These are phyloP conservation scores for Hypoxylon sp. DNA, from an alignment of 2,329 filamentous ascomycete genomes.

Conservation along the genomic window DNA sequence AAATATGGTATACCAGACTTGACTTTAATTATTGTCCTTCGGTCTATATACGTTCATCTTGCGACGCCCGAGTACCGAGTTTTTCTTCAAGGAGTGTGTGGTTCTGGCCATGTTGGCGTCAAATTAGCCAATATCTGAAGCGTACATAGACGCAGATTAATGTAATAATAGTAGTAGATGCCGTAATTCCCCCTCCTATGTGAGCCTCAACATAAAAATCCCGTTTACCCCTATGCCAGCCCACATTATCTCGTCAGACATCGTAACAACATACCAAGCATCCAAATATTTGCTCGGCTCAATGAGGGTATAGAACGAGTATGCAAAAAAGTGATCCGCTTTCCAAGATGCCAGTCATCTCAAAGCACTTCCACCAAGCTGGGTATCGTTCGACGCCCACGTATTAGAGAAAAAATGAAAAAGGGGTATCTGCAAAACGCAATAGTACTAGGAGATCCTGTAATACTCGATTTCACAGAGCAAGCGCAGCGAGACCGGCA, in stretches of 20 bases:
- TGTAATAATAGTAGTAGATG: conserved; percentile 25
- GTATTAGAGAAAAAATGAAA: conserved; percentile 26
- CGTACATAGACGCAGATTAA: conserved; percentile 38
- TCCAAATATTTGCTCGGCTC: conserved; percentile 35
- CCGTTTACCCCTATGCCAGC: conserved; percentile 29
- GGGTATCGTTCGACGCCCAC: conserved; percentile 17
- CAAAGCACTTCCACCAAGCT: conserved; percentile 22
- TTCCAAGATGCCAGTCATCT: conserved; percentile 38
- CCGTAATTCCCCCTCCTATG: conserved; percentile 10
- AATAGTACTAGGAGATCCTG: conserved; percentile 25
- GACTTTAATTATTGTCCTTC: conserved; percentile 34
- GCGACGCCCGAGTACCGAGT: conserved; percentile 27
- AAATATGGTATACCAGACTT: conserved; percentile 9
- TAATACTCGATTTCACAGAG: conserved; percentile 51
- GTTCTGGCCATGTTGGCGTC: conserved; percentile 32
- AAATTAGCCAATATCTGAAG: conserved; percentile 40
- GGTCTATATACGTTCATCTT: conserved; percentile 38
- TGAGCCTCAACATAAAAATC: conserved; percentile 40
- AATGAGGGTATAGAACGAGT: conserved; percentile 49
- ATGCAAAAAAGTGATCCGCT: conserved; percentile 34
- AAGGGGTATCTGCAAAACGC: conserved; percentile 41
- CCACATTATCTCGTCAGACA: conserved; percentile 44
- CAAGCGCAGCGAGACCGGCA: conserved; percentile 56
- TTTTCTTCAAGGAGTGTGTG: conserved; percentile 35
- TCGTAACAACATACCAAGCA: conserved; percentile 41